These are phyloP conservation scores for Paramyrothecium roridum DNA, from an alignment of 2,329 filamentous ascomycete species.

Conservation along the genomic window DNA sequence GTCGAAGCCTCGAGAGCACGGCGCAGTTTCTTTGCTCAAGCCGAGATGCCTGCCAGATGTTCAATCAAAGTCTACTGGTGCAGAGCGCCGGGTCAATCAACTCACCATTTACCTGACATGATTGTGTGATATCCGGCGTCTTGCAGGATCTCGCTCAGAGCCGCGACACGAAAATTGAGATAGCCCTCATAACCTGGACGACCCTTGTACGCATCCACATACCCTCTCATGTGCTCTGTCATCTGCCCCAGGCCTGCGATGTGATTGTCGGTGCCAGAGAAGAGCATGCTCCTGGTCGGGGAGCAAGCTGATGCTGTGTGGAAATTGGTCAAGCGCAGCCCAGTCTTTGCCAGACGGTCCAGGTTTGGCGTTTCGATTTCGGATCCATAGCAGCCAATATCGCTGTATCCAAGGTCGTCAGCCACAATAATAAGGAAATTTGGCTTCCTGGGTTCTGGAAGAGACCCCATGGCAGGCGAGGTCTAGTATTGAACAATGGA, in stretches of 20 bases:
- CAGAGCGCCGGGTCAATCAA: neutral
- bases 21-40: constrained; percentile 7
- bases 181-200: constrained; percentile 27
- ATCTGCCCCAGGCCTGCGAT: constrained; percentile 52
- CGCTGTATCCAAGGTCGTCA: constrained; percentile 22
- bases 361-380: constrained; percentile 56
- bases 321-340: constrained; percentile 54
- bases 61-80: constrained; percentile 6
- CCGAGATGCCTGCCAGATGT: constrained; percentile 11
- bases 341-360: constrained; percentile 43
- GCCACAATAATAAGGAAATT: constrained; percentile 24
- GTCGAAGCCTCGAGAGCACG: constrained; percentile 31
- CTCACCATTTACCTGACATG: constrained; percentile 26
- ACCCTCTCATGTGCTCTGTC: constrained; percentile 31
- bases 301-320: constrained; percentile 58
- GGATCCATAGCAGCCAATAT: constrained; percentile 41
- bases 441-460: constrained; percentile 2
- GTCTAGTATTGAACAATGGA: no score
- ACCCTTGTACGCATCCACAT: constrained; percentile 4
- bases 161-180: constrained; percentile 23
- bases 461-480: no score
- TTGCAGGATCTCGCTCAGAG: constrained; percentile 21
- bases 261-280: constrained; percentile 57
- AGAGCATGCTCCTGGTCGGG: constrained; percentile 55
- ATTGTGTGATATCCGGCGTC: constrained; percentile 27